Conservation (phyloP, 345 rosid genomes). For the Trapa incisa region DNA sequence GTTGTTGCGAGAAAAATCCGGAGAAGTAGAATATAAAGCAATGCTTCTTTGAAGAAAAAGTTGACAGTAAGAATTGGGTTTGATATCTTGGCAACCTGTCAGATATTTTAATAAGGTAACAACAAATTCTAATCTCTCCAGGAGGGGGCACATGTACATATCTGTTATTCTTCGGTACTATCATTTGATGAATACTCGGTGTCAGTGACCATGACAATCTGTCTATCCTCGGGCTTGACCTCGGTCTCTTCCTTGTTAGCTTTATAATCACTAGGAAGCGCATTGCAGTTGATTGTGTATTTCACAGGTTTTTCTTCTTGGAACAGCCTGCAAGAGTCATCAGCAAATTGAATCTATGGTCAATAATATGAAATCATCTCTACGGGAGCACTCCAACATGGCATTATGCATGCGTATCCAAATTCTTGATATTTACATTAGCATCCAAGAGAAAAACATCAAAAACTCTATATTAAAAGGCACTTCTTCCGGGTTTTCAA, state of each 20-base stretch:
- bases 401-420: no score
- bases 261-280: conserved; percentile 37
- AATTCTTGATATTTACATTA: no score
- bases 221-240: conserved; percentile 18
- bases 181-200: conserved; percentile 16
- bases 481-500: neutral
- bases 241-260: conserved; percentile 21
- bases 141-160: neutral
- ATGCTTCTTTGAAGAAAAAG: neutral
- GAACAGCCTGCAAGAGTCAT: conserved; percentile 45
- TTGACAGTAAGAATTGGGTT: neutral
- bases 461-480: neutral
- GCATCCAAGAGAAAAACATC: neutral
- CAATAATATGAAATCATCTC: neutral
- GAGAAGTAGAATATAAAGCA: neutral
- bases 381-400: neutral
- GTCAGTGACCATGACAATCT: conserved; percentile 35
- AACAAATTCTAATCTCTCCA: neutral
- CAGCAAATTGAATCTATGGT: neutral
- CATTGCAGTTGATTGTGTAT: conserved; percentile 76
- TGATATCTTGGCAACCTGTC: neutral
- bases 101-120: neutral
- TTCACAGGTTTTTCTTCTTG: conserved; percentile 88
- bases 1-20: neutral
- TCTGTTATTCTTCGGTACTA: conserved; percentile 17